Percentiles rank a stretch among this genome's conserved stretches.
Evolutionary conservation across 352 stramenopile species (phyloP).

Genomic region (Phytophthora sojae): DNA sequence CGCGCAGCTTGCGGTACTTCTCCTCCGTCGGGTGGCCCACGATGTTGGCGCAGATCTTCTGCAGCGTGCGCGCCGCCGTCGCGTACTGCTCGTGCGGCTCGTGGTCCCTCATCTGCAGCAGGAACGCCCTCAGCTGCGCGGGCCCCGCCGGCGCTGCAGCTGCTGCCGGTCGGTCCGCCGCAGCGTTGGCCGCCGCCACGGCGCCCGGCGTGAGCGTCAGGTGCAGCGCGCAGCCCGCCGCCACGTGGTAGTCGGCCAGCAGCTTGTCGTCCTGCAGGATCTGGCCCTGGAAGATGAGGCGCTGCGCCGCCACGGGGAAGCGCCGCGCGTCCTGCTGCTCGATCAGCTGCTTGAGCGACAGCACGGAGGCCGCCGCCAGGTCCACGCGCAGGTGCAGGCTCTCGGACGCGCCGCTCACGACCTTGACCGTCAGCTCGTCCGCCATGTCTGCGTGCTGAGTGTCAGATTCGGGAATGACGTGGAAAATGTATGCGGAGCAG

Average conservation of each 20-base stretch:
- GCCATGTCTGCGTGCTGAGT: conserved; percentile 32
- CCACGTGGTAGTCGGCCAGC: conserved; percentile 74
- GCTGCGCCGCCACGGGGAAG: conserved; percentile 75
- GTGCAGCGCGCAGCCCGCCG: conserved; percentile 70
- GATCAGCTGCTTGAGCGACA: conserved; percentile 70
- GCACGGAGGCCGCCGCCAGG: conserved; percentile 58
- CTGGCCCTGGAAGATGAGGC: conserved; percentile 89
- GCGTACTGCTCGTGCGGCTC: conserved; percentile 51
- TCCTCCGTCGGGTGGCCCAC: conserved; percentile 73
- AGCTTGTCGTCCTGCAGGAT: conserved; percentile 81
- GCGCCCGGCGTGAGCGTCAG: conserved; percentile 62
- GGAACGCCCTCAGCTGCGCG: conserved; percentile 47
- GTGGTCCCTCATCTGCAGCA: conserved; percentile 67
- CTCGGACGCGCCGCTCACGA: conserved; percentile 73
- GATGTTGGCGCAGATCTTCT: conserved; percentile 88
- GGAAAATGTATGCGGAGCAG: too few relatives aligned
- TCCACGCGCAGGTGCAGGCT: conserved; percentile 56
- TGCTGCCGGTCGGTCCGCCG: conserved; percentile 2
- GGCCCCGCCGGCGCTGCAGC: conserved; percentile 14
- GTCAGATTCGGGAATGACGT: conserved; percentile 6
- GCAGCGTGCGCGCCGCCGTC: conserved; percentile 68
- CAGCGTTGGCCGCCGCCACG: conserved; percentile 26
- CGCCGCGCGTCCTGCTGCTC: conserved; percentile 60
- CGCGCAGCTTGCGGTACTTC: conserved; percentile 80
- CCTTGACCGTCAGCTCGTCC: conserved; percentile 70